Conservation (phyloP, 169 alveolate genomes). For the Plasmodium sp. region DNA sequence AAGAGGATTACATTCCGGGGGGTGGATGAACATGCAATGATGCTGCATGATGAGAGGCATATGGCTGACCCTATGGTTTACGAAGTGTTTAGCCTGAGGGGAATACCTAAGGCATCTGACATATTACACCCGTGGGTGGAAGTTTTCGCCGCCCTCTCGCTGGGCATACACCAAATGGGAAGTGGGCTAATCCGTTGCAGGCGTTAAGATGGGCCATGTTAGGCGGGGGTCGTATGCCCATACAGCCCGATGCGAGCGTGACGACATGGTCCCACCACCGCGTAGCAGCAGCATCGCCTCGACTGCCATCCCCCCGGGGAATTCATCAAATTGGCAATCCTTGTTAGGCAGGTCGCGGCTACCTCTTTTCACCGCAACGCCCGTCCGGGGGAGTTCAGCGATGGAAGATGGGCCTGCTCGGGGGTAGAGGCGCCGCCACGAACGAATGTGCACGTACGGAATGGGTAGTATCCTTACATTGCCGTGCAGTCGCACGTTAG, state of each 20-base stretch:
- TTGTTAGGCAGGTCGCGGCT: not conserved
- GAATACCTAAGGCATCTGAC: not conserved
- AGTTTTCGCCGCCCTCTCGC: not conserved
- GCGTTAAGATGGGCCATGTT: not conserved
- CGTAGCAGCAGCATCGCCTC: not conserved
- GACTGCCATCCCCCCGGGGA: not conserved
- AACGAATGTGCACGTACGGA: not conserved
- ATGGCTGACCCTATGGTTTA: not conserved
- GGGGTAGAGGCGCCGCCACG: not conserved
- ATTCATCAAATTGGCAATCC: not conserved
- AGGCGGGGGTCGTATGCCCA: not conserved
- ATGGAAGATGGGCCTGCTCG: not conserved
- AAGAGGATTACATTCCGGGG: not conserved
- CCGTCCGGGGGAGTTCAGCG: not conserved
- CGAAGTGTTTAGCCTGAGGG: not conserved
- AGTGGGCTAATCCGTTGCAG: not conserved
- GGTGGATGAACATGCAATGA: not conserved
- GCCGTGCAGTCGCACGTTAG: not conserved
- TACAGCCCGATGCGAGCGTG: not conserved
- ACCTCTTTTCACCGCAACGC: not conserved
- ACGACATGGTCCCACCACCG: not conserved
- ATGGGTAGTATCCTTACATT: not conserved
- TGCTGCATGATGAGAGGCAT: not conserved
- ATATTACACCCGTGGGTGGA: not conserved
- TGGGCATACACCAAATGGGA: not conserved